These are phyloP conservation scores for Aspergillus intermedius DNA, from an alignment of 2,329 filamentous ascomycete genomes.

Conservation along the genomic window DNA sequence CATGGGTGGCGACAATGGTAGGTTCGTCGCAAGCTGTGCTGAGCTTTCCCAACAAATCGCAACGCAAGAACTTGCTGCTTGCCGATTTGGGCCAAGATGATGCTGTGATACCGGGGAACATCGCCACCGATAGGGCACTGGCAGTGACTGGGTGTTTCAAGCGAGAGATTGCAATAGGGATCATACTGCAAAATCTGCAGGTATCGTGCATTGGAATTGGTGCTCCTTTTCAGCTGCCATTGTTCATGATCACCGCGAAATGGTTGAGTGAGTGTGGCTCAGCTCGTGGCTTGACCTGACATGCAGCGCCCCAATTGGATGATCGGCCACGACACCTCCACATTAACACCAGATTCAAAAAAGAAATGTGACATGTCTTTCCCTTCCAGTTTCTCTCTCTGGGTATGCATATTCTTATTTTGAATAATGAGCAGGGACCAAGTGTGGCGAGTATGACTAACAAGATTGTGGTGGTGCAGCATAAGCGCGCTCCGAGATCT, in stretches of 20 bases:
- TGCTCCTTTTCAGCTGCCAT: background rate
- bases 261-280: background rate
- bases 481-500: background rate
- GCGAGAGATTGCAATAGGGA: too few species aligned
- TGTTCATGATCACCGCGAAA: background rate
- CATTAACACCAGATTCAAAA: background rate
- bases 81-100: background rate
- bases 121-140: background rate
- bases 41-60: background rate
- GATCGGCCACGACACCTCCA: background rate
- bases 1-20: background rate
- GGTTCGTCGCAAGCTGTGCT: background rate
- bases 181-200: background rate
- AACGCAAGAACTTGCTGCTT: background rate
- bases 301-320: background rate
- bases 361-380: background rate
- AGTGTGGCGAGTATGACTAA: background rate
- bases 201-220: background rate
- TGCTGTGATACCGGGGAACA: background rate
- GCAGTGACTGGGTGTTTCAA: background rate
- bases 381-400: background rate
- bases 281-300: background rate
- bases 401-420: background rate
- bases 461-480: too few species aligned
- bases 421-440: background rate